Evolutionary conservation across 75 land plant species (phyloP), one percentile per base, ranked within the genome.

Genomic region (Picea sitchensis): DNA sequence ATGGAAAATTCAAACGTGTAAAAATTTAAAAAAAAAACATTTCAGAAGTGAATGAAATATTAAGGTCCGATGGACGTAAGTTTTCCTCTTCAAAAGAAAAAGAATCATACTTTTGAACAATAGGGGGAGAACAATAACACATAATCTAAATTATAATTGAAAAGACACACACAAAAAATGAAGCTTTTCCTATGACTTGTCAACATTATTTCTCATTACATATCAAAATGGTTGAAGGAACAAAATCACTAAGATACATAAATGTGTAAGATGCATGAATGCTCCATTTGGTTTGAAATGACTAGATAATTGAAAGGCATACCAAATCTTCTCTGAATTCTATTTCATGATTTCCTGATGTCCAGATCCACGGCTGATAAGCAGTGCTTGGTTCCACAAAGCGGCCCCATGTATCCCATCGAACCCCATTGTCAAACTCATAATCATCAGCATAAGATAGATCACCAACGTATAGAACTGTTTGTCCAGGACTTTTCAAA

Each of bases 311-410:
- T 36, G 18, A 18, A 12, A 41, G 17, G 36, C 21, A 38, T 69
- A 69, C 73, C 73, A 69, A 38, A 17, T 34, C 41, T 69, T 69
- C 47, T 20, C 34, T 69, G 47, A 69, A 69, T 8, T 69, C 77
- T 56, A 58, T 57, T 76, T 56, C 77, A 84, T 97, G 99, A 86
- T 97, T 97, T 64, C 99, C 99, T 34, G 87, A 80, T 32, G 92
- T 83, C 99, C 98, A 97, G 13, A 97, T 90, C 94, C 95, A 97
- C n/a, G 99, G 94, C 84, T 97, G 98, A 85, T 97, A 95, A 23
- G 98, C 99, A 68, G 94, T 77, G 80, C 91, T 90, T 74, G 60
- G 78, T 67, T 97, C 99, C 67, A 90, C 41, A 78, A 95, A 90
- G 23, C 94, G 92, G 2, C 92, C 95, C 95, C 95, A 97, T 21